Evolutionary conservation across 208 protist genomes (phyloP), one percentile per base, ranked within the genome.

Genomic region (Angomonas deanei): DNA sequence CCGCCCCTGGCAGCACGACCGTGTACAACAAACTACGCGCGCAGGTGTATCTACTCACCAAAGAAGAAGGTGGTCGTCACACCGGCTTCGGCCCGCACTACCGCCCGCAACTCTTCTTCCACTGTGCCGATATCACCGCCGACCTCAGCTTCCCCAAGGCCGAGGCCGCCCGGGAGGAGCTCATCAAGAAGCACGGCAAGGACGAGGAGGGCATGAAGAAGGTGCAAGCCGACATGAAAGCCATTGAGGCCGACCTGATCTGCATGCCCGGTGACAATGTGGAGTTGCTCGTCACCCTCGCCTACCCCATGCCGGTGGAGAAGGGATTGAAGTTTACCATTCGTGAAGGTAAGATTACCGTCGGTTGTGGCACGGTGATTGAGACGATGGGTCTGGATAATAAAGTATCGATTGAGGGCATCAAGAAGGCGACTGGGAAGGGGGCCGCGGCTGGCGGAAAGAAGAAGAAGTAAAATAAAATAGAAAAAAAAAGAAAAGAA

Each of bases 21-120:
- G 70, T 98, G 11, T 86, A 92, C 83, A 98, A 91, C 64, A 93
- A 96, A 68, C 87, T 99, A 62, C 79, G 93, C 62, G 97, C 97
- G 46, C 87, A 99, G 85, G 84, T 99, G 17, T 99, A 99, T 80
- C 89, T 99, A 23, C 87, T 99, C 36, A 99, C 93, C 36, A 98
- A 98, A 78, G 97, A 99, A 27, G 98, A 99, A 80, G 98, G 98
- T 58, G 98, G 98, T 28, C 92, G 98, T 62, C 97, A 99, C 91
- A 99, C 97, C 13, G 96, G 97, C 58, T 99, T 99, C 77, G 90
- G 91, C 68, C 90, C 86, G 6, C 92, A 97, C 86, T 99, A 99
- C 89, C 81, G 87, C 61, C 97, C 97, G 23, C 97, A 99, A 81
- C 93, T 99, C 65, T 99, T 98, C 86, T 97, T 99, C 80, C 93